phyloP scores from a whole-genome alignment of 371 early-diverging fungal species.

The Mortierella sp. region DNA sequence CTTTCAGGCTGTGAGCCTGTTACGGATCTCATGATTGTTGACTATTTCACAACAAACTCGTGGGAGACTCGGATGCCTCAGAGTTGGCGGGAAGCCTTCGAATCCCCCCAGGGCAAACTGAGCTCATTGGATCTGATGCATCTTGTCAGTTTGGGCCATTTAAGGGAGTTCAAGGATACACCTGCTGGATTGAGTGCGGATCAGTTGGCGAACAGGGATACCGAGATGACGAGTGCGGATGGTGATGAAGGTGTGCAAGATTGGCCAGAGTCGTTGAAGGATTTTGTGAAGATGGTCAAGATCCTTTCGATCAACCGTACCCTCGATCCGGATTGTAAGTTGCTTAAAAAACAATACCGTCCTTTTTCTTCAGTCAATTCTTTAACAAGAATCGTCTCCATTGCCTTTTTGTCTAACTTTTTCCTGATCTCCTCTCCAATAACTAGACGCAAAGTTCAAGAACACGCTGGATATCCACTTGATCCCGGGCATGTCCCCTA shows the following conservation, averaged over 20 bases:
- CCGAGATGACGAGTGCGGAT: background rate
- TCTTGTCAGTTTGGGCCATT: slow-evolving; percentile 51
- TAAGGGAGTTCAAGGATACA: slow-evolving; percentile 30
- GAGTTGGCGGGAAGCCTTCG: slow-evolving; percentile 52
- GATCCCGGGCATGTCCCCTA: slow-evolving; percentile 81
- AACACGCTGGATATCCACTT: slow-evolving; percentile 50
- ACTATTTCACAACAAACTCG: slow-evolving; percentile 52
- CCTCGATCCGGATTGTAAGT: slow-evolving; percentile 51
- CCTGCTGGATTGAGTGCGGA: background rate
- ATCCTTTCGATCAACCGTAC: slow-evolving; percentile 45
- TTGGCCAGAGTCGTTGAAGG: slow-evolving; percentile 55
- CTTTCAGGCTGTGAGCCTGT: slow-evolving; percentile 34
- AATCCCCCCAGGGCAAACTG: slow-evolving; percentile 40
- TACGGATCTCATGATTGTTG: slow-evolving; percentile 52
- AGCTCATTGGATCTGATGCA: slow-evolving; percentile 51
- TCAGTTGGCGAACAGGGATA: background rate
- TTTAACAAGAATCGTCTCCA: background rate
- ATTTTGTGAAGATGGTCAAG: slow-evolving; percentile 43
- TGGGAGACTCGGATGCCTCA: slow-evolving; percentile 54
- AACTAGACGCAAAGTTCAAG: slow-evolving; percentile 49
- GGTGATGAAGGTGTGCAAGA: slow-evolving; percentile 13
- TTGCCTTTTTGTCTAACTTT: background rate
- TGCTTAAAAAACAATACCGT: background rate
- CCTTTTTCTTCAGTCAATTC: background rate
- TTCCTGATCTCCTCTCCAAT: background rate